phyloP scores from a whole-genome alignment of 164 flowering plant species.

The Nymphaea colorata region DNA sequence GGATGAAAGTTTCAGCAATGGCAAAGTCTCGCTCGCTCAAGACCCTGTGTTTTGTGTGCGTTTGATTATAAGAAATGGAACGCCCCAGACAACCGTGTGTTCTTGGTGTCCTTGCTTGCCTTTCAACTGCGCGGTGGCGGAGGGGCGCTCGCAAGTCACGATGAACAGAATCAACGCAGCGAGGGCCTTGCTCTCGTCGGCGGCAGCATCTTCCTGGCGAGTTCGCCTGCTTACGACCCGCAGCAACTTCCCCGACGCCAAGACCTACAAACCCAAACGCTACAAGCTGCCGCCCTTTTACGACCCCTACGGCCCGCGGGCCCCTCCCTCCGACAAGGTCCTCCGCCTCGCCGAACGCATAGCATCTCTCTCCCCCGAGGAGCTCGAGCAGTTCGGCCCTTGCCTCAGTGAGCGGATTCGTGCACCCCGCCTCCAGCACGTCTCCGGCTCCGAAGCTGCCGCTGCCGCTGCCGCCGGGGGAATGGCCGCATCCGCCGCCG shows the following conservation, averaged over 20 bases:
- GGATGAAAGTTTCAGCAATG: too few species aligned
- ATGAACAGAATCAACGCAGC: neutral
- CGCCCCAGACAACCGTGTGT: too few species aligned
- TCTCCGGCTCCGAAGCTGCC: slow-evolving; percentile 38
- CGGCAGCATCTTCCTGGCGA: neutral
- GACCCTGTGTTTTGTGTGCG: too few species aligned
- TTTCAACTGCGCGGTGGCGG: too few species aligned
- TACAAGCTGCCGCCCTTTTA: slow-evolving; percentile 67
- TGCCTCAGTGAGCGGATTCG: slow-evolving; percentile 31
- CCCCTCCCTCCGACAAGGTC: slow-evolving; percentile 68
- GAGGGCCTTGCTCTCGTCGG: neutral
- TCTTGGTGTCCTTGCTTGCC: too few species aligned
- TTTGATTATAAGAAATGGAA: too few species aligned
- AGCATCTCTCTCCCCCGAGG: slow-evolving; percentile 56
- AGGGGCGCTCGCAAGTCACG: too few species aligned
- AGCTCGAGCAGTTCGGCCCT: slow-evolving; percentile 52
- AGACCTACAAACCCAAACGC: slow-evolving; percentile 47
- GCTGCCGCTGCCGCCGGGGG: slow-evolving; percentile 31
- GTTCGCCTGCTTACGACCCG: neutral
- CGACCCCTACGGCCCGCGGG: slow-evolving; percentile 77
- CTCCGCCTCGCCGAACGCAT: slow-evolving; percentile 63
- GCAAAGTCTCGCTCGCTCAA: too few species aligned
- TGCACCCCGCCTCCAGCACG: slow-evolving; percentile 48
- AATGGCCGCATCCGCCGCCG: slow-evolving; percentile 16
- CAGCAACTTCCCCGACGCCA: slow-evolving; percentile 33